Evolutionary conservation across 2,329 filamentous ascomycete species (phyloP).

Genomic region (Celoporthe dispersa): DNA sequence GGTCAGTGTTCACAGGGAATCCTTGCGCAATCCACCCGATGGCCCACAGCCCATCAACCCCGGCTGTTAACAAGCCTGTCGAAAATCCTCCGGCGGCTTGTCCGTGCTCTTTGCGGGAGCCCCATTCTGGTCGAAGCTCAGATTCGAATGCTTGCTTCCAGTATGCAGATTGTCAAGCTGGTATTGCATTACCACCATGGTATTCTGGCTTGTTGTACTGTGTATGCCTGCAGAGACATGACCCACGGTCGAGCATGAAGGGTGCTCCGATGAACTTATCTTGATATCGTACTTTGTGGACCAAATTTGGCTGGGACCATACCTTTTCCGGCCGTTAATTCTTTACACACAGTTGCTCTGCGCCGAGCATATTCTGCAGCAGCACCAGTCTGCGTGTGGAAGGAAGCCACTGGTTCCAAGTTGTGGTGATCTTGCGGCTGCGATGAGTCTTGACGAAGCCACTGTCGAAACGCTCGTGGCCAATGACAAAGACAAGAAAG

Average conservation of each 20-base stretch:
- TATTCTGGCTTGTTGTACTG: too few species aligned
- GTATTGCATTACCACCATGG: not conserved
- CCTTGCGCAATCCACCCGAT: slow-evolving; percentile 20
- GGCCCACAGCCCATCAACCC: slow-evolving; percentile 13
- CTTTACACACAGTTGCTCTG: slow-evolving; percentile 2
- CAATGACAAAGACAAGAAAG: not conserved
- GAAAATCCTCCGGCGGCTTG: slow-evolving; percentile 24
- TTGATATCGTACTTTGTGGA: slow-evolving; percentile 12
- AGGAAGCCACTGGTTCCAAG: not conserved
- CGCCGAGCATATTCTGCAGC: not conserved
- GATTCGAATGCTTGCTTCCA: not conserved
- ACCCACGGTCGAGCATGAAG: not conserved
- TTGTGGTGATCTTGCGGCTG: not conserved
- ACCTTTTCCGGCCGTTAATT: slow-evolving; percentile 9
- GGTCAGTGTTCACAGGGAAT: slow-evolving; percentile 24
- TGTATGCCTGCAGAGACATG: not conserved
- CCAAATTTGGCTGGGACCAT: slow-evolving; percentile 12
- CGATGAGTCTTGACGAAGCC: not conserved
- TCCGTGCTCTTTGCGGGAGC: slow-evolving; percentile 24
- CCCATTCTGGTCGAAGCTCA: slow-evolving; percentile 1
- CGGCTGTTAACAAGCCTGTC: slow-evolving; percentile 18
- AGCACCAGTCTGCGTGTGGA: not conserved
- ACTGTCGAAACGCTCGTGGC: not conserved
- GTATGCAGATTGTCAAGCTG: not conserved
- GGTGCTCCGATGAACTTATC: not conserved